Base-by-base conservation (phyloP, 148 eudicot species). In the Oxyria digyna region DNA sequence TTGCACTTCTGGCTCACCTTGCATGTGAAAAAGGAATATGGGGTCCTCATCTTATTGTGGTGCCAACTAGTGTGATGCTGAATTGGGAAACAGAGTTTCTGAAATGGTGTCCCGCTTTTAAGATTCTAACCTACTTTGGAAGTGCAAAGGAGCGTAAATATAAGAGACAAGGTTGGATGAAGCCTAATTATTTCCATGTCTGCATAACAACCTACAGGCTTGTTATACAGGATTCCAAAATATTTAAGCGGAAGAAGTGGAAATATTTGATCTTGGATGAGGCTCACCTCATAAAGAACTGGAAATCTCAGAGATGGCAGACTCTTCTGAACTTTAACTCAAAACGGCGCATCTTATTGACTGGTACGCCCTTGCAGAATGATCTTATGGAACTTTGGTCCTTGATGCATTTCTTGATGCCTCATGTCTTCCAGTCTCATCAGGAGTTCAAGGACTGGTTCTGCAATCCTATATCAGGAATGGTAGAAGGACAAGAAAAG, bases 351-450 rank as follows among this genome's bases (percentile, higher is more conserved):
- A 95, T 95, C 70, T 89, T 95, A 78, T 78, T 95, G 73, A 95
- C 99, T 70, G 99, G 99, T 69, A 95, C 99, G 21, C 99, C 99
- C 57, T 76, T 95, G 77, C 99, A 95, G 79, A 95, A 95, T 79
- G 99, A 95, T 89, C 87, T 95, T 1, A 95, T 95, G 99, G 99
- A 95, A 74, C 85, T 95, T 26, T 95, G 99, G 99, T 95, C 99
- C 69, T 77, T 95, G 54, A 95, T 95, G 97, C 99, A 95, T 85
- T 95, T 95, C 78, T 83, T 95, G 86, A 95, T 95, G 97, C 99
- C 99, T 50, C 99, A 95, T 72, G 76, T 95, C 74, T 95, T 95
- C 79, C 99, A 95, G 81, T 95, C 99, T 70, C 99, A 95, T 72
- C 99, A 91, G 81, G 99, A 95, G 80, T 95, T 95, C 62, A 95